A percentile compares a stretch with the other conserved stretches of the same genome.
Conservation (phyloP, 2,329 filamentous ascomycete genomes). For the Xylaria sp. region DNA sequence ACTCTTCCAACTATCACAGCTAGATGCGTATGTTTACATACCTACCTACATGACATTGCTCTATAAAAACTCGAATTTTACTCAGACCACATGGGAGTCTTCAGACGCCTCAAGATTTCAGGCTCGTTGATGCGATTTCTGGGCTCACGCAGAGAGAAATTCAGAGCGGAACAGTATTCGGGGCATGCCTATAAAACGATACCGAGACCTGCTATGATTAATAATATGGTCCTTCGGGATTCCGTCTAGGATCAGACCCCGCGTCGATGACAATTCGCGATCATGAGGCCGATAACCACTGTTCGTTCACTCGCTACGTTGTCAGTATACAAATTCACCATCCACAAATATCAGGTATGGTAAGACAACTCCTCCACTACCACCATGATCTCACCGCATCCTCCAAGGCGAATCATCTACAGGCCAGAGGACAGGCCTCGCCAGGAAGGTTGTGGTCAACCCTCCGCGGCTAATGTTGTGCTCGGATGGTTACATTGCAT, state of each 20-base stretch:
- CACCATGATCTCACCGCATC: constrained; percentile 16
- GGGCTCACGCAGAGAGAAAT: too few species aligned
- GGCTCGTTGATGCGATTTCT: not conserved
- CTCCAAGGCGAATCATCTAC: constrained; percentile 18
- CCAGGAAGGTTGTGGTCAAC: constrained; percentile 10
- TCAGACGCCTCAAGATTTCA: not conserved
- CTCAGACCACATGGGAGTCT: too few species aligned
- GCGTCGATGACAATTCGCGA: constrained; percentile 8
- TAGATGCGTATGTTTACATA: too few species aligned
- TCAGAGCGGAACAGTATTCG: too few species aligned
- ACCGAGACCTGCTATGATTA: not conserved
- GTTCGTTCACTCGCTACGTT: too few species aligned
- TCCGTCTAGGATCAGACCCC: constrained; percentile 8
- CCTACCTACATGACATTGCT: not conserved
- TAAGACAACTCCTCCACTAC: constrained; percentile 18
- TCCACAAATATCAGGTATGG: not conserved
- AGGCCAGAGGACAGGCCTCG: not conserved
- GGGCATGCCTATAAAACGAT: not conserved
- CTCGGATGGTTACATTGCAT: constrained; percentile 23
- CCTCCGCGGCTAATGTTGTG: constrained; percentile 20
- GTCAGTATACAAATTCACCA: not conserved
- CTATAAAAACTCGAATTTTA: too few species aligned
- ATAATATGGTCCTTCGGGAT: constrained; percentile 6
- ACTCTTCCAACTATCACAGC: too few species aligned
- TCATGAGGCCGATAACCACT: not conserved